Percentiles rank a stretch among this genome's conserved stretches.
Evolutionary conservation across 371 early-diverging fungal species (phyloP).

Genomic region (Smittium mucronatum): DNA sequence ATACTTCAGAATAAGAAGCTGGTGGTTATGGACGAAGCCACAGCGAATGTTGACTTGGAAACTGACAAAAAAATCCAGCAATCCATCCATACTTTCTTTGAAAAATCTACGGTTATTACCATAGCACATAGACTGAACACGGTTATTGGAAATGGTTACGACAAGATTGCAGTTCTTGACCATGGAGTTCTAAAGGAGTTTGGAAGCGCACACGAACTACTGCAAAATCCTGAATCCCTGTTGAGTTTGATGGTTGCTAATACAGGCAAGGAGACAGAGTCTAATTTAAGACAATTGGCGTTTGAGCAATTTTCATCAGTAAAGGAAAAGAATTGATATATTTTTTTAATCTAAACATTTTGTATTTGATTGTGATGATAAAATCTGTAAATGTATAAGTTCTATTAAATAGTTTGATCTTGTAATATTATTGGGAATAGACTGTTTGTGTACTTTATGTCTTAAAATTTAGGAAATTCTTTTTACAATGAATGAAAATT

Average conservation of each 20-base stretch:
- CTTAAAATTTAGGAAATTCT: no score
- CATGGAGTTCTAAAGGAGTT: slow-evolving; percentile 18
- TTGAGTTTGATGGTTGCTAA: neutral
- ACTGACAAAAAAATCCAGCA: slow-evolving; percentile 45
- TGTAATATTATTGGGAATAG: no score
- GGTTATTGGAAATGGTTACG: slow-evolving; percentile 70
- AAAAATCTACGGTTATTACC: slow-evolving; percentile 44
- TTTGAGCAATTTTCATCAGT: no score
- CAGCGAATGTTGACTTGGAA: slow-evolving; percentile 42
- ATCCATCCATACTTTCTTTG: slow-evolving; percentile 55
- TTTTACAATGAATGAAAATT: no score
- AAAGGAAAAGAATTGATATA: no score
- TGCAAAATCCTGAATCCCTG: neutral
- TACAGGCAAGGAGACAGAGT: neutral
- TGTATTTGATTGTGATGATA: no score
- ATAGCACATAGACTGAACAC: slow-evolving; percentile 72
- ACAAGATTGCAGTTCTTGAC: slow-evolving; percentile 66
- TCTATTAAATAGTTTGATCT: no score
- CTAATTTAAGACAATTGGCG: neutral
- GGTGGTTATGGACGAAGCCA: slow-evolving; percentile 47
- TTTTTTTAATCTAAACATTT: no score
- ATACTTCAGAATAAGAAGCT: slow-evolving; percentile 40
- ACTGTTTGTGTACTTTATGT: no score
- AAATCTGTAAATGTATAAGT: no score
- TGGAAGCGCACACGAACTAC: slow-evolving; percentile 1